phyloP scores from a whole-genome alignment of 2,329 filamentous ascomycete species.

The Fusarium piperis region DNA sequence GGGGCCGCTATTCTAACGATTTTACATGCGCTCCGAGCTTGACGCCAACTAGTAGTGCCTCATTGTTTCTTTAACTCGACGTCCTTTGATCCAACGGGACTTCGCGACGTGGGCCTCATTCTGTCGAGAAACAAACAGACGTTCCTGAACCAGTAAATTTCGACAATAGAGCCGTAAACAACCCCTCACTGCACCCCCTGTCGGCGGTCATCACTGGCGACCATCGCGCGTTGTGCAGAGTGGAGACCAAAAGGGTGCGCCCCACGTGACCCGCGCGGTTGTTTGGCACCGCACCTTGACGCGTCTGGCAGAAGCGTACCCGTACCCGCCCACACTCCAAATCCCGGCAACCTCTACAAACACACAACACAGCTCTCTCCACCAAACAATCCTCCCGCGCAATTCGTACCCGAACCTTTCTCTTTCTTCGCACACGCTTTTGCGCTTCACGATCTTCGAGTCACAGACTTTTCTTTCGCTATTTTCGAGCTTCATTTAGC shows the following conservation, averaged over 20 bases:
- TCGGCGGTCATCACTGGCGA: conserved; percentile 3
- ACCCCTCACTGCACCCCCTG: conserved; percentile 11
- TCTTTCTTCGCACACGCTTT: not conserved
- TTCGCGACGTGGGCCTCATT: not conserved
- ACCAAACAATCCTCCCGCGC: not conserved
- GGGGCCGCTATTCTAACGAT: not conserved
- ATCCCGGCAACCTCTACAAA: conserved; percentile 19
- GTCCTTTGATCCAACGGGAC: not conserved
- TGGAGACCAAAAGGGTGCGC: conserved; percentile 11
- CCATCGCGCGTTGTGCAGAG: conserved; percentile 1
- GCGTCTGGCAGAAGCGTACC: conserved; percentile 1
- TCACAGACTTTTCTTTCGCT: conserved; percentile 2
- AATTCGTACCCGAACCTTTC: not conserved
- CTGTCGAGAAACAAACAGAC: not conserved
- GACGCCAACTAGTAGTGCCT: not conserved
- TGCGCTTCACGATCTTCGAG: conserved; percentile 2
- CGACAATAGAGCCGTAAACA: conserved; percentile 20
- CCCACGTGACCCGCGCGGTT: conserved; percentile 12
- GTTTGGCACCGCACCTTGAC: conserved; percentile 14
- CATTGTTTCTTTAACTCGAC: not conserved
- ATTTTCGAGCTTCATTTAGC: conserved; percentile 12
- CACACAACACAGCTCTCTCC: conserved; percentile 11
- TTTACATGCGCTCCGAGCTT: not conserved
- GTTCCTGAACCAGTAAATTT: not conserved
- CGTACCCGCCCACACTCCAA: conserved; percentile 21